Evolutionary conservation across 2,329 filamentous ascomycete genomes (phyloP).

Genomic region (Colletotrichum costaricense): DNA sequence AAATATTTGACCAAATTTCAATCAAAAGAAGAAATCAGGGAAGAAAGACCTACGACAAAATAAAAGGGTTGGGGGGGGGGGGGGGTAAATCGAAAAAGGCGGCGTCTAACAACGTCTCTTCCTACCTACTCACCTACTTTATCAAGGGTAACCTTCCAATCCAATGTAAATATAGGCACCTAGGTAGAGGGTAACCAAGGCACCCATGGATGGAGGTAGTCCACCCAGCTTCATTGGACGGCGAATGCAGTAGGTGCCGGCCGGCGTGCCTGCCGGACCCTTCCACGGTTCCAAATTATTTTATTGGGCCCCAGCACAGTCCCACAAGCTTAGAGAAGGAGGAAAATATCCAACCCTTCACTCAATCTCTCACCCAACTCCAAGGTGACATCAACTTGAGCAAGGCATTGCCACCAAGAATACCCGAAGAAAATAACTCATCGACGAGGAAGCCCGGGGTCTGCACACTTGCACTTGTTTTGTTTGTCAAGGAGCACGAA

Average conservation of each 20-base stretch:
- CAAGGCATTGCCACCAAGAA: neutral
- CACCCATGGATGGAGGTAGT: neutral
- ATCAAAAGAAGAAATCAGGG: neutral
- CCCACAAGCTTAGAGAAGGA: neutral
- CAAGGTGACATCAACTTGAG: neutral
- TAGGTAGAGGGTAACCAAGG: too few species aligned
- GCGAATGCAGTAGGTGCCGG: neutral
- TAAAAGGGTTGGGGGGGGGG: too few species aligned
- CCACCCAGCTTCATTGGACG: neutral
- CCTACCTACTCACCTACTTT: too few species aligned
- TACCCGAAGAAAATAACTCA: neutral
- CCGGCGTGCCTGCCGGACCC: neutral
- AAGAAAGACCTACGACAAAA: too few species aligned
- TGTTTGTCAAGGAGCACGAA: neutral
- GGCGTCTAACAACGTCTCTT: too few species aligned
- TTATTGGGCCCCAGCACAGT: conserved; percentile 1
- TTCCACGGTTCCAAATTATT: neutral
- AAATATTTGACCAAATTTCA: neutral
- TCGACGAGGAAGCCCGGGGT: too few species aligned
- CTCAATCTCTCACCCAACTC: neutral
- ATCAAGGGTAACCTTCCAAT: too few species aligned
- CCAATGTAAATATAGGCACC: neutral
- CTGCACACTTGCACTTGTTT: neutral
- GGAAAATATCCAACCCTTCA: conserved; percentile 6
- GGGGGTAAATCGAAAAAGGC: too few species aligned